phyloP scores from a whole-genome alignment of 2,329 filamentous ascomycete species.

The Blastomyces emzantsi region DNA sequence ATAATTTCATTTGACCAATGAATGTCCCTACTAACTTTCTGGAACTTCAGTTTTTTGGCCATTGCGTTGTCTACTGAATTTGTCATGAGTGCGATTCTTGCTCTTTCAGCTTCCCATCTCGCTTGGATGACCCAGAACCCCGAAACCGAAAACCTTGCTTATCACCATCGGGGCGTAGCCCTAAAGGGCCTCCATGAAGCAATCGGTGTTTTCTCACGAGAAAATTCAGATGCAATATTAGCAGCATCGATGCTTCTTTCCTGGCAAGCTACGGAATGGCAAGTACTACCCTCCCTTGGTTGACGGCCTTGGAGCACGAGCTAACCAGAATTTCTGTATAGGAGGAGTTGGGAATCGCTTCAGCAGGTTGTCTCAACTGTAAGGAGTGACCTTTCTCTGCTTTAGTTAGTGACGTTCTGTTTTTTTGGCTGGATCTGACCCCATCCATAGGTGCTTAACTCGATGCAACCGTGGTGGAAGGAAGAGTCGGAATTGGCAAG shows the following conservation, averaged over 20 bases:
- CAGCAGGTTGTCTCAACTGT: constrained; percentile 87
- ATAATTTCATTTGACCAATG: constrained; percentile 8
- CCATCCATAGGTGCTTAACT: constrained; percentile 61
- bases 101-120: constrained; percentile 90
- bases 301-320: constrained; percentile 12
- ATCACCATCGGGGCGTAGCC: constrained; percentile 77
- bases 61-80: constrained; percentile 75
- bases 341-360: constrained; percentile 85
- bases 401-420: neutral
- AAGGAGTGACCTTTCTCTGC: constrained; percentile 33
- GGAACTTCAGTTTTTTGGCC: constrained; percentile 57
- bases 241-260: constrained; percentile 86
- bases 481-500: constrained; percentile 62
- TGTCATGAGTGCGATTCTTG: constrained; percentile 88
- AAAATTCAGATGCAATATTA: constrained; percentile 83
- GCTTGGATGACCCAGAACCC: constrained; percentile 80
- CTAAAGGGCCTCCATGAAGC: constrained; percentile 82
- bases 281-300: constrained; percentile 36
- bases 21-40: constrained; percentile 8
- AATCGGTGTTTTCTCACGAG: constrained; percentile 72
- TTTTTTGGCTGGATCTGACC: constrained; percentile 21
- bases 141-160: constrained; percentile 78
- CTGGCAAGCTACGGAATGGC: constrained; percentile 97
- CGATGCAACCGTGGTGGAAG: constrained; percentile 79
- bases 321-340: constrained; percentile 38